A percentile compares a stretch with the other conserved stretches of the same genome.
Conservation (phyloP, 2,329 filamentous ascomycete species). For the Sclerotinia nivalis region DNA sequence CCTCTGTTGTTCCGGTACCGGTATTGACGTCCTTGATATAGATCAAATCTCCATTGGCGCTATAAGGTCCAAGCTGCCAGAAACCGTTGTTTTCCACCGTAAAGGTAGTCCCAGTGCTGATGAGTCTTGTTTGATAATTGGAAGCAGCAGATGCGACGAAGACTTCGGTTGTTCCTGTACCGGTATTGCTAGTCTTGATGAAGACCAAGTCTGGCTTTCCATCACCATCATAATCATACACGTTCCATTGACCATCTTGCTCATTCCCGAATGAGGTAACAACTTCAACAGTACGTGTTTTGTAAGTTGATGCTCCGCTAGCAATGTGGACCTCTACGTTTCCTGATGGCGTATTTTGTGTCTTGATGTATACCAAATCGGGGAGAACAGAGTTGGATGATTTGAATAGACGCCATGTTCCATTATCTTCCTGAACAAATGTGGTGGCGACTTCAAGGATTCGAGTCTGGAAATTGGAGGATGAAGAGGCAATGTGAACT, state of each 20-base stretch:
- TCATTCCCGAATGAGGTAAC: slow-evolving; percentile 19
- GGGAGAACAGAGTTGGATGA: slow-evolving; percentile 10
- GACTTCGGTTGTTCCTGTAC: slow-evolving; percentile 12
- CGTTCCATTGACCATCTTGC: slow-evolving; percentile 22
- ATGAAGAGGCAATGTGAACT: slow-evolving; percentile 19
- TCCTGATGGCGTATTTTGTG: neutral
- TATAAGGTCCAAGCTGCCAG: slow-evolving; percentile 18
- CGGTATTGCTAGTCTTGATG: slow-evolving; percentile 23
- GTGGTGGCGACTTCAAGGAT: slow-evolving; percentile 16
- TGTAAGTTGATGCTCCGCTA: slow-evolving; percentile 11
- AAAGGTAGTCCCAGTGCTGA: slow-evolving; percentile 17
- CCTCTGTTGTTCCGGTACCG: slow-evolving; percentile 6
- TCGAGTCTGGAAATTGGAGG: slow-evolving; percentile 15
- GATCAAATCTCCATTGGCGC: slow-evolving; percentile 3
- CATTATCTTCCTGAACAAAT: slow-evolving; percentile 15
- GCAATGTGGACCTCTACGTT: slow-evolving; percentile 19
- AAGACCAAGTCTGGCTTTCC: slow-evolving; percentile 21
- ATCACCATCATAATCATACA: slow-evolving; percentile 22
- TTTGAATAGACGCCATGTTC: slow-evolving; percentile 12
- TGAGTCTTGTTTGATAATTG: neutral
- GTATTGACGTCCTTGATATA: slow-evolving; percentile 23
- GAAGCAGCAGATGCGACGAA: slow-evolving; percentile 20
- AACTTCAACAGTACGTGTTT: slow-evolving; percentile 16
- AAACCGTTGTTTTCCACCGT: slow-evolving; percentile 12
- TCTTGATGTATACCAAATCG: slow-evolving; percentile 18